phyloP scores from a whole-genome alignment of 1,284 basidiomycete species.

The Irpex sp. region DNA sequence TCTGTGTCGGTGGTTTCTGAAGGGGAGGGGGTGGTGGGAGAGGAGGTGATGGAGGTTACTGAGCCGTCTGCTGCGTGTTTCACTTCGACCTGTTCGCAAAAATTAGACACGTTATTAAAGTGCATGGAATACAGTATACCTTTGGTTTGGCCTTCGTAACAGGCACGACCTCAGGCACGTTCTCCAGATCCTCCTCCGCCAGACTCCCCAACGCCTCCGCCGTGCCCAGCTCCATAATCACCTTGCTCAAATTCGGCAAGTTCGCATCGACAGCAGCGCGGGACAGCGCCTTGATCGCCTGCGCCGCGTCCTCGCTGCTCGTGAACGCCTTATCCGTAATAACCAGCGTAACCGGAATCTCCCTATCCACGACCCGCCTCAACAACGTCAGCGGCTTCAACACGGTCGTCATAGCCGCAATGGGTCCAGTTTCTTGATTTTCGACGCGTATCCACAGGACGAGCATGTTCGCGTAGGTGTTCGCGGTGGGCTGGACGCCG shows the following conservation, averaged over 20 bases:
- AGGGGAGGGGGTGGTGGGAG: background rate
- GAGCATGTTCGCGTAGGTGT: slow-evolving; percentile 68
- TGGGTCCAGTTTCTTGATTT: slow-evolving; percentile 28
- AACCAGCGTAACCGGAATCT: slow-evolving; percentile 50
- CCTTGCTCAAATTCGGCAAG: slow-evolving; percentile 42
- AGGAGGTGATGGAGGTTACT: too few species aligned
- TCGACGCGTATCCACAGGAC: slow-evolving; percentile 47
- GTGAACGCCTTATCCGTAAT: slow-evolving; percentile 55
- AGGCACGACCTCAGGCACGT: slow-evolving; percentile 57
- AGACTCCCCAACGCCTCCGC: slow-evolving; percentile 42
- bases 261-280: slow-evolving; percentile 56
- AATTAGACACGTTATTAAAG: background rate
- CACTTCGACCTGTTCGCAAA: slow-evolving; percentile 12
- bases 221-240: slow-evolving; percentile 57
- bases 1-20: slow-evolving; percentile 29
- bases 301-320: slow-evolving; percentile 49
- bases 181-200: slow-evolving; percentile 39
- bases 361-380: slow-evolving; percentile 41
- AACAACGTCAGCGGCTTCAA: slow-evolving; percentile 40
- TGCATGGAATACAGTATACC: slow-evolving; percentile 19
- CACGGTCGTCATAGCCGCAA: slow-evolving; percentile 18
- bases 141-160: slow-evolving; percentile 34
- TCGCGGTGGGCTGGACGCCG: slow-evolving; percentile 18
- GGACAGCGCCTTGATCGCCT: slow-evolving; percentile 55
- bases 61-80: slow-evolving; percentile 17